Base-by-base conservation (phyloP, 495 filamentous ascomycete genomes). In the Chaetomium fimeti region DNA sequence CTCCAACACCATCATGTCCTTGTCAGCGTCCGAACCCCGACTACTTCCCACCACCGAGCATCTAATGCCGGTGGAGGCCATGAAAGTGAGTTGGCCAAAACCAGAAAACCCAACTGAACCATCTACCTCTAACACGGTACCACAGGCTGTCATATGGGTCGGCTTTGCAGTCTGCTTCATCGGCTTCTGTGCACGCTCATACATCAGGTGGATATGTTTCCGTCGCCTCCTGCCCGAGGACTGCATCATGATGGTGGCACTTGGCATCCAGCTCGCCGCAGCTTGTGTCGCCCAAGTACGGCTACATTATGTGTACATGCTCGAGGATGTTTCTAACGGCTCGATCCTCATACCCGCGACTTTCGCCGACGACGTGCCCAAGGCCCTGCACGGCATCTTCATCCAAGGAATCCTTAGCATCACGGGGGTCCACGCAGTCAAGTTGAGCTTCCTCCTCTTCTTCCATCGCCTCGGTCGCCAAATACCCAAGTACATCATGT, bases 371-470 rank as follows among this genome's bases (percentile, higher is more conserved):
- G 32, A 56, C 53, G 28, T 56, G 6, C 16, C 13, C 20, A 43
- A 40, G 20, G 55, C 28, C 0, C 18, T 58, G 0, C 38, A 28
- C 40, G 55, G 55, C 40, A 43, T 45, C n/a, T 58, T 25, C 18
- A 45, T 45, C 36, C 55, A 58, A 2, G 55, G 55, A n/a, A n/a
- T 58, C 15, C 55, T 58, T 3, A 43, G 55, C 58, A 52, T 62
- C 7, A 57, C 65, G 8, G 67, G 63, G n/a, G 51, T 69, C 0
- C 72, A 66, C 49, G 43, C 57, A 20, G 67, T 76, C 66, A 76
- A 76, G 53, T 47, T 74, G 38, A 70, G 62, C 54, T 75, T 75
- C 47, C 56, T 76, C 7, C 13, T 70, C 24, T 75, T 76, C 69
- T 74, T 76, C 60, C 64, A 53, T 18, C 73, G 69, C 28, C 67